Evolutionary conservation across 345 rosid species (phyloP).

Genomic region (Eucalyptus sp.): DNA sequence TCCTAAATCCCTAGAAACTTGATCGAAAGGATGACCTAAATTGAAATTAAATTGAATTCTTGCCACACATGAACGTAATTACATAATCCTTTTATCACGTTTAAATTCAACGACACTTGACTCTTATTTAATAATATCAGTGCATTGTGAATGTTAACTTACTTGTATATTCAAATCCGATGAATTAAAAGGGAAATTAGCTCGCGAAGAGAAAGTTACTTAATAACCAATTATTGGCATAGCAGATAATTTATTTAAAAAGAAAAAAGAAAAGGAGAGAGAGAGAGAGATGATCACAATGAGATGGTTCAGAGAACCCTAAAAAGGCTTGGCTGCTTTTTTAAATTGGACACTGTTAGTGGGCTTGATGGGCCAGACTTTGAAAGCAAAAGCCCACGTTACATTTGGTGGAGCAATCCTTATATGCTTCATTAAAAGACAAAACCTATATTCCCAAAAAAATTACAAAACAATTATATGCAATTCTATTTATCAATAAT

Average conservation of each 20-base stretch:
- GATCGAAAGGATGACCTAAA: not conserved
- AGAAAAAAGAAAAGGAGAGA: rapidly evolving
- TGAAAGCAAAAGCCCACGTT: not conserved
- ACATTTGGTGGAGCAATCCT: not conserved
- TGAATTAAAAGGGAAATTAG: not conserved
- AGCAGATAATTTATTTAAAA: too few relatives aligned
- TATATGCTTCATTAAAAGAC: not conserved
- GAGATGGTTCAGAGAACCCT: not conserved
- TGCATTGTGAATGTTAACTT: not conserved
- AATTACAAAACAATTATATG: not conserved
- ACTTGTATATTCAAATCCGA: not conserved
- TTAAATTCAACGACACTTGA: not conserved
- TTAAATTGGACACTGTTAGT: not conserved
- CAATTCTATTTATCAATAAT: not conserved
- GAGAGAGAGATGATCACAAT: not conserved
- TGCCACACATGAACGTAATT: not conserved
- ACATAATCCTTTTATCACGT: not conserved
- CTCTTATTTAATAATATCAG: not conserved
- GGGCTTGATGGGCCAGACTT: not conserved
- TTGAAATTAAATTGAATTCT: not conserved
- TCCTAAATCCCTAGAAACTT: not conserved
- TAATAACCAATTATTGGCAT: not conserved
- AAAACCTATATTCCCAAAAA: not conserved
- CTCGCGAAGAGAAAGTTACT: not conserved
- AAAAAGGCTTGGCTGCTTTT: not conserved